These are phyloP conservation scores for Mycena sp. DNA, from an alignment of 1,284 basidiomycete species.

Conservation along the genomic window DNA sequence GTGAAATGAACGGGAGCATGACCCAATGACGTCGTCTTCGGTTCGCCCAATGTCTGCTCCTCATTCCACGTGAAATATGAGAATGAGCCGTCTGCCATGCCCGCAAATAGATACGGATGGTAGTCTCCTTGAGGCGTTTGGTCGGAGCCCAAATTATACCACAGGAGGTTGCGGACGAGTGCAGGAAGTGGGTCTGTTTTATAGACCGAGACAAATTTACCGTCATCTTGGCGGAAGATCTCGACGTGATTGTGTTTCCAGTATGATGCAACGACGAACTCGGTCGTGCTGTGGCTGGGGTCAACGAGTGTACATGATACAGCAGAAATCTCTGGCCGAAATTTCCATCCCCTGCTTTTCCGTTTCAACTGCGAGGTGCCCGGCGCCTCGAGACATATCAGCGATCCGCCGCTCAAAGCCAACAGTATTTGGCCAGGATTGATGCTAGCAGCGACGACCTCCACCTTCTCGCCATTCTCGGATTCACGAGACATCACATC, in stretches of 20 bases:
- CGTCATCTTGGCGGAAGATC: conserved; percentile 55
- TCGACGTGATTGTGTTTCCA: conserved; percentile 80
- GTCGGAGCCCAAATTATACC: conserved; percentile 68
- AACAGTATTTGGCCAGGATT: conserved; percentile 73
- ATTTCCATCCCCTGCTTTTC: conserved; percentile 42
- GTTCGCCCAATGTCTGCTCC: conserved; percentile 52
- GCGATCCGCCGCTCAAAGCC: conserved; percentile 65
- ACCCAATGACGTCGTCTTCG: conserved; percentile 75
- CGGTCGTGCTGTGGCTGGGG: conserved; percentile 21
- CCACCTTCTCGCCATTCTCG: conserved; percentile 24
- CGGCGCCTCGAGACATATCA: conserved; percentile 62
- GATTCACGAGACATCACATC: conserved; percentile 36
- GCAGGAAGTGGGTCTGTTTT: conserved; percentile 59
- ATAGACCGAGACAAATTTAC: conserved; percentile 52
- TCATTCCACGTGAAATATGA: conserved; percentile 63
- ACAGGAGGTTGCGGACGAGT: conserved; percentile 76
- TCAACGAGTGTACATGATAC: conserved; percentile 70
- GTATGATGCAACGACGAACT: conserved; percentile 71
- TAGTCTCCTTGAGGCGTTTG: conserved; percentile 40
- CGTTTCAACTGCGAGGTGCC: conserved; percentile 47
- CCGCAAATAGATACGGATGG: conserved; percentile 75
- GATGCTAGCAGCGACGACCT: conserved; percentile 75
- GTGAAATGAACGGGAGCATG: conserved; percentile 71
- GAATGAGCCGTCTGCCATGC: conserved; percentile 85
- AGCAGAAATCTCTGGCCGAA: conserved; percentile 63